These are phyloP conservation scores for Kazachstania sp. DNA, from an alignment of 1,139 yeast species.

Conservation along the genomic window DNA sequence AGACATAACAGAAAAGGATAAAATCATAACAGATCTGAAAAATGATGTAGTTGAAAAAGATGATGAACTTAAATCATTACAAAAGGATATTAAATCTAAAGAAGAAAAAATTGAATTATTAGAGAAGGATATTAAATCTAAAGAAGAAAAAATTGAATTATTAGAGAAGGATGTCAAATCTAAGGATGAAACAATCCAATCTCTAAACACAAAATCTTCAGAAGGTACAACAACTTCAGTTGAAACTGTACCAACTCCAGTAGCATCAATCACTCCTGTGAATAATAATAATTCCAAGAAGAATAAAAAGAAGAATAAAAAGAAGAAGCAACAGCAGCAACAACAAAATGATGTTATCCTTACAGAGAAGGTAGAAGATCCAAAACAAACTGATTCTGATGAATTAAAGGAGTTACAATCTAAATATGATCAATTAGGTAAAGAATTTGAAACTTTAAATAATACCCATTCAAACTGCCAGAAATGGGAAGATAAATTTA, in stretches of 20 bases:
- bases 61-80: neutral
- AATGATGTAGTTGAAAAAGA: neutral
- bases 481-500: too few species aligned
- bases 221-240: too few species aligned
- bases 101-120: too few species aligned
- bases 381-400: neutral
- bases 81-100: too few species aligned
- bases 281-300: conserved; percentile 8
- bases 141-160: neutral
- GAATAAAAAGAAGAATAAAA: conserved; percentile 12
- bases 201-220: neutral
- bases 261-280: neutral
- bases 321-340: conserved; percentile 1
- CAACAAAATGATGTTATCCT: neutral
- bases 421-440: conserved; percentile 17
- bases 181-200: conserved; percentile 1
- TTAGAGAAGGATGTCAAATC: neutral
- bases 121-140: too few species aligned
- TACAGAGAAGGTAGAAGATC: neutral
- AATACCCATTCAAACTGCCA: too few species aligned
- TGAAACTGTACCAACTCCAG: neutral
- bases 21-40: neutral
- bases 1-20: too few species aligned
- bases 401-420: neutral
- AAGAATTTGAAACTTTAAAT: too few species aligned